These are phyloP conservation scores for Pinus albicaulis DNA, from an alignment of 75 land plant species.

Conservation along the genomic window DNA sequence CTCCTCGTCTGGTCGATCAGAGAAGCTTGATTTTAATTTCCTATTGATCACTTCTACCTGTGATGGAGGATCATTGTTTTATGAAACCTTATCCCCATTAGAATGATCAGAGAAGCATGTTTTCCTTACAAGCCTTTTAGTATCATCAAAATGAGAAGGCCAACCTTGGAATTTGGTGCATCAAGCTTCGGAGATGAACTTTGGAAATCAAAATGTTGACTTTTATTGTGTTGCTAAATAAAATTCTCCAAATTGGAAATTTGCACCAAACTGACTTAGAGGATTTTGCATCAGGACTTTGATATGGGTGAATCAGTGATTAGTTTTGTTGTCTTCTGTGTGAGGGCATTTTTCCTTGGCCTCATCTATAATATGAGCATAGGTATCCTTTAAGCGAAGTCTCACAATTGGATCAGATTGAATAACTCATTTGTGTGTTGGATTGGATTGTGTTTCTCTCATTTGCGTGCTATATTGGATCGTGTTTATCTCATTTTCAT, in stretches of 20 bases:
- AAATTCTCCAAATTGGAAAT: constrained; percentile 7
- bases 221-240: neutral
- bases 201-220: constrained; percentile 25
- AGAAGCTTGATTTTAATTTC: no score
- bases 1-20: no score
- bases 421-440: no score
- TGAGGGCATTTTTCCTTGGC: constrained; percentile 65
- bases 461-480: no score
- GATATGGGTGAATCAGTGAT: neutral
- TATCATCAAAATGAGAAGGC: neutral
- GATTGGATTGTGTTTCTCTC: no score
- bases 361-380: constrained; percentile 54
- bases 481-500: no score
- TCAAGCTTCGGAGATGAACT: constrained; percentile 73
- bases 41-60: no score
- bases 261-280: neutral
- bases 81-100: no score
- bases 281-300: constrained; percentile 1
- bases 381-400: constrained; percentile 46
- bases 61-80: no score
- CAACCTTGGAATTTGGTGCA: constrained; percentile 85
- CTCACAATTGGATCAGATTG: no score
- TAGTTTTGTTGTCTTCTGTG: constrained; percentile 38
- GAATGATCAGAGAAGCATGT: no score
- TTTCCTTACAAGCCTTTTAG: no score